Evolutionary conservation across 2,329 filamentous ascomycete genomes (phyloP).

Genomic region (Hypoxylon sp.): DNA sequence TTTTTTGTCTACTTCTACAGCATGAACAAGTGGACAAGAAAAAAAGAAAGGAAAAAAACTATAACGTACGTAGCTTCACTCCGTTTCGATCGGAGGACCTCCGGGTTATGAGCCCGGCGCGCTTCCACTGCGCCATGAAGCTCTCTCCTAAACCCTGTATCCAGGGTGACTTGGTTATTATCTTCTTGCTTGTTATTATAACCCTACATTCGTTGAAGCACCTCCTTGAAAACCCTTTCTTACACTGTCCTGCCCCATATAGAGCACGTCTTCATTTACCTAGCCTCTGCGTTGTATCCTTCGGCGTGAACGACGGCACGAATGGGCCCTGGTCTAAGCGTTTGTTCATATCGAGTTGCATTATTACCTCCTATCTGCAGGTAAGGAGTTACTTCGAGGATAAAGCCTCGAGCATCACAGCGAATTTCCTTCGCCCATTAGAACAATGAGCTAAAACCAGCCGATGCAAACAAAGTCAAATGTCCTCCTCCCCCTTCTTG

Average conservation of each 20-base stretch:
- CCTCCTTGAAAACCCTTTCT: too few species aligned
- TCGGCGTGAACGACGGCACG: too few species aligned
- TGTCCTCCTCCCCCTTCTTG: neutral
- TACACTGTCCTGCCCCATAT: too few species aligned
- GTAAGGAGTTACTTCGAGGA: neutral
- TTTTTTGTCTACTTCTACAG: neutral
- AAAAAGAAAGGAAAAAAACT: neutral
- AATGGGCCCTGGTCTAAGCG: too few species aligned
- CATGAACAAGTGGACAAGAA: neutral
- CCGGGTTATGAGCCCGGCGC: conserved; percentile 19
- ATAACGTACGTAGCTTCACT: conserved; percentile 15
- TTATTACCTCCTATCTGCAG: neutral
- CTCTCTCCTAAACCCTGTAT: neutral
- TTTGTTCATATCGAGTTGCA: neutral
- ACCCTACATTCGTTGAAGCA: too few species aligned
- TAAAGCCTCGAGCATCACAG: neutral
- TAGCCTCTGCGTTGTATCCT: too few species aligned
- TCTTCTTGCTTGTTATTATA: too few species aligned
- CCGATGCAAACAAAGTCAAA: neutral
- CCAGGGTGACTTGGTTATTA: neutral
- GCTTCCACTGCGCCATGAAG: conserved; percentile 27
- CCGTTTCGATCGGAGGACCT: conserved; percentile 27
- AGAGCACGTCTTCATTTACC: too few species aligned
- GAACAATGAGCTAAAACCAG: neutral
- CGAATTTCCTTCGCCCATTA: neutral